Evolutionary conservation across 2,329 filamentous ascomycete genomes (phyloP).

Genomic region (Fusarium proliferatum): DNA sequence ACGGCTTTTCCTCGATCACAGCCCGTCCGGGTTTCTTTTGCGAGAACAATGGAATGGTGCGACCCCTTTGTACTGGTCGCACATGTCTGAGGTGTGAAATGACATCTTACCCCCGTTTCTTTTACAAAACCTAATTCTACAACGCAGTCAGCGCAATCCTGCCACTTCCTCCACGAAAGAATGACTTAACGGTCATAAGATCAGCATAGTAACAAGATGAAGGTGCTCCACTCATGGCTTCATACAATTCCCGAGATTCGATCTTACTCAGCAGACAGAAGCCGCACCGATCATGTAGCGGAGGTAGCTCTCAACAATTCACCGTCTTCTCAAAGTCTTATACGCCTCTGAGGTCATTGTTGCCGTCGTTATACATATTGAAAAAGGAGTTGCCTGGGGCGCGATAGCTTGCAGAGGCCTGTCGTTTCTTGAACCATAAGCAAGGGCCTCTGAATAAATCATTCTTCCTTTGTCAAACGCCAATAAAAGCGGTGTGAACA

Average conservation of each 20-base stretch:
- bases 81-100: not conserved
- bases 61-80: slow-evolving; percentile 1
- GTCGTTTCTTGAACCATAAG: not conserved
- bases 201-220: slow-evolving; percentile 9
- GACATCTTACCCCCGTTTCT: not conserved
- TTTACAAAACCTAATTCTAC: slow-evolving; percentile 6
- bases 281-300: slow-evolving; percentile 1
- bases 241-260: slow-evolving; percentile 10
- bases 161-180: not conserved
- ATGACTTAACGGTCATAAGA: not conserved
- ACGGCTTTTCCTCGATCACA: slow-evolving; percentile 7
- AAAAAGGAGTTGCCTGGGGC: not conserved
- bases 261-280: slow-evolving; percentile 25
- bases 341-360: not conserved
- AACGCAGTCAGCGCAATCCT: slow-evolving; percentile 16
- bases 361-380: not conserved
- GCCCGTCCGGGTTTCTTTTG: not conserved
- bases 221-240: slow-evolving; percentile 16
- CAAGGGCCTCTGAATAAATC: not conserved
- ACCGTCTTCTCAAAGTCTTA: not conserved
- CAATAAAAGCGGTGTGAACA: not conserved
- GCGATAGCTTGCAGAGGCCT: not conserved
- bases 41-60: not conserved
- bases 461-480: not conserved
- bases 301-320: not conserved